Evolutionary conservation across 2,329 filamentous ascomycete species (phyloP).

Genomic region (Ophiostoma montium): DNA sequence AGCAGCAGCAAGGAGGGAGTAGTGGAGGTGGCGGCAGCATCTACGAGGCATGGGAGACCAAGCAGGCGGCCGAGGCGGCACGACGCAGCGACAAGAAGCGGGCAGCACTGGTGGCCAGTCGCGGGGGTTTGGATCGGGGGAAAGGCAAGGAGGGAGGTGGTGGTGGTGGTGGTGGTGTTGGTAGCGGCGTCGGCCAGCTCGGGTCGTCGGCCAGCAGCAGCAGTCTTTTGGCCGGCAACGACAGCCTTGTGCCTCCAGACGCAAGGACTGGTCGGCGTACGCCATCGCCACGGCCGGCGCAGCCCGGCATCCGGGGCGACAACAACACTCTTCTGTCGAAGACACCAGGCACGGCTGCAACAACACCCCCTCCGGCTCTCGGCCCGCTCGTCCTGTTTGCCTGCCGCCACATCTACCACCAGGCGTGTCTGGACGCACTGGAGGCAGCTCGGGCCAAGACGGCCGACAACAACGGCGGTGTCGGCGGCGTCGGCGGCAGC

Average conservation of each 20-base stretch:
- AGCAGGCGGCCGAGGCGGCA: constrained; percentile 32
- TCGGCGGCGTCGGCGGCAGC: not conserved
- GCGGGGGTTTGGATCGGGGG: constrained; percentile 21
- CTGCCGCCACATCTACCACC: constrained; percentile 58
- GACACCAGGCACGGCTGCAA: no score
- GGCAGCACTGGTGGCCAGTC: constrained; percentile 6
- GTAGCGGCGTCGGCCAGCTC: not conserved
- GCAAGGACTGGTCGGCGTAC: constrained; percentile 2
- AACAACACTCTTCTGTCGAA: no score
- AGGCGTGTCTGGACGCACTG: constrained; percentile 52
- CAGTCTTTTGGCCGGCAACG: constrained; percentile 25
- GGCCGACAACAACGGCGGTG: constrained; percentile 16
- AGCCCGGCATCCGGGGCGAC: not conserved
- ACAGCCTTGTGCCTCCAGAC: not conserved
- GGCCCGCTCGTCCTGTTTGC: constrained; percentile 54
- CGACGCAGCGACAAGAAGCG: constrained; percentile 22
- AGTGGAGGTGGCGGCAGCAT: constrained; percentile 33
- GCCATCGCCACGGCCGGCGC: not conserved
- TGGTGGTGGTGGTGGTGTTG: not conserved
- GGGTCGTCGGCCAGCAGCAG: constrained; percentile 1
- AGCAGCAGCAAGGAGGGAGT: not conserved
- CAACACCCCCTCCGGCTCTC: constrained; percentile 24
- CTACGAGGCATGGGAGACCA: constrained; percentile 70
- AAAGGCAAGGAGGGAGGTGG: constrained; percentile 21
- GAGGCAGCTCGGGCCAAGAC: constrained; percentile 29